Conservation (phyloP, 257 asterid genomes). For the Verbascum thapsus region DNA sequence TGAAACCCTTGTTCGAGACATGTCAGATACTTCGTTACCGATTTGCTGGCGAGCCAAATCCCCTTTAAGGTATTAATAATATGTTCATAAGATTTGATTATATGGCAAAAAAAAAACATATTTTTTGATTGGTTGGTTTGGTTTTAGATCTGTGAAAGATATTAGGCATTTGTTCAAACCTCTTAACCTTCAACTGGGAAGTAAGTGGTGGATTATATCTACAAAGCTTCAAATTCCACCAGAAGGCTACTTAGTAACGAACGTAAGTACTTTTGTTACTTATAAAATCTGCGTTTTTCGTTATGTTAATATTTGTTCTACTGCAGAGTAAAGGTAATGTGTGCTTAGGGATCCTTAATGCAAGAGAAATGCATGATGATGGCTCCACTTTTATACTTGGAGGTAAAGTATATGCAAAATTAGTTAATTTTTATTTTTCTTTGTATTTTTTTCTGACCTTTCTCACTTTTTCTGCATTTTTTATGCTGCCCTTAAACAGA, state of each 20-base stretch:
- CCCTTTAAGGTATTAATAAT: constrained; percentile 55
- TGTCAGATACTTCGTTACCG: constrained; percentile 63
- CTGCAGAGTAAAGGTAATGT: constrained; percentile 63
- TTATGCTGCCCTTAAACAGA: constrained; percentile 44
- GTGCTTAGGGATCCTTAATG: constrained; percentile 80
- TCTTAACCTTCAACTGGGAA: constrained; percentile 58
- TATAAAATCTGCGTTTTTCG: background rate
- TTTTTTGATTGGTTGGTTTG: background rate
- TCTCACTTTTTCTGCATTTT: background rate
- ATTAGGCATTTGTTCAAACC: constrained; percentile 57
- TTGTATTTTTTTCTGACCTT: background rate
- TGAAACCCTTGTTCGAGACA: constrained; percentile 54
- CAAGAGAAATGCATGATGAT: constrained; percentile 56
- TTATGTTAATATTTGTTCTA: background rate
- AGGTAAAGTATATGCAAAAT: constrained; percentile 54
- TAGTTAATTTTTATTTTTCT: background rate
- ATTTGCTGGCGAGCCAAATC: constrained; percentile 66
- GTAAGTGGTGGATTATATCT: constrained; percentile 69
- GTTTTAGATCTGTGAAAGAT: constrained; percentile 50
- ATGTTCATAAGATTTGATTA: background rate
- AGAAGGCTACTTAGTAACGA: constrained; percentile 64
- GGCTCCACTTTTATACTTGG: constrained; percentile 66
- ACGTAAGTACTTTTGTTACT: constrained; percentile 41
- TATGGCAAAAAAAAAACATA: background rate
- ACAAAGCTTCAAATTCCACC: constrained; percentile 68